Conservation (phyloP, 2,329 filamentous ascomycete species). For the Phialemonium atrogriseum region DNA sequence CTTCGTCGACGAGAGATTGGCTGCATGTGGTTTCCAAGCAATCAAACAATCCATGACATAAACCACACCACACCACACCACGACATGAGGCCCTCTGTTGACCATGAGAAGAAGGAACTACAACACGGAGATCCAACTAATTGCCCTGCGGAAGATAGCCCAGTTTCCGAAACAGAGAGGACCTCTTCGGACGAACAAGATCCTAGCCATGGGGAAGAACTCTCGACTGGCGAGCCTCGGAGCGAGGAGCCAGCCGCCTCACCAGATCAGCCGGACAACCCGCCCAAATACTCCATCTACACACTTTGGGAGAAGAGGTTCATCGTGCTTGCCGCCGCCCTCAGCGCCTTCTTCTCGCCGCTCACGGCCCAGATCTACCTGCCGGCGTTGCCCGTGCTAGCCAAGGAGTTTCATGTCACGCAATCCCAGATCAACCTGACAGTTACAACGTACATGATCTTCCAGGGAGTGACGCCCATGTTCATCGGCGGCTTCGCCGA, state of each 20-base stretch:
- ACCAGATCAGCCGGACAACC: constrained; percentile 2
- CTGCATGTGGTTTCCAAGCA: no score
- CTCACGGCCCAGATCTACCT: constrained; percentile 45
- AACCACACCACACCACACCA: no score
- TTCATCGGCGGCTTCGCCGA: constrained; percentile 50
- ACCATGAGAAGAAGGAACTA: no score
- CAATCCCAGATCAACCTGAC: constrained; percentile 38
- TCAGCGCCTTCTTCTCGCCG: constrained; percentile 35
- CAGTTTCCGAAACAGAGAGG: no score
- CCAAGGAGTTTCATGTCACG: constrained; percentile 36
- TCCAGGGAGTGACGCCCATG: constrained; percentile 35
- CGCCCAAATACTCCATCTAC: constrained; percentile 26
- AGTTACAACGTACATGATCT: constrained; percentile 48
- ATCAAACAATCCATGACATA: no score
- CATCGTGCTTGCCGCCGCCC: constrained; percentile 29
- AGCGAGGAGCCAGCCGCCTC: constrained; percentile 9
- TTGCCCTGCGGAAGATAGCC: no score
- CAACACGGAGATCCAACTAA: no score
- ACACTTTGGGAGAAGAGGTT: constrained; percentile 29
- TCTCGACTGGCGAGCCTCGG: constrained; percentile 8
- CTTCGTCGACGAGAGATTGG: no score
- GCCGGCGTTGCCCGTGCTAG: constrained; percentile 40
- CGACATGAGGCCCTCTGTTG: no score
- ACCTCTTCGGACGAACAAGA: no score
- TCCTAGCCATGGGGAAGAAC: neutral